These are phyloP conservation scores for Cutaneotrichosporon mucoides DNA, from an alignment of 1,284 basidiomycete species.

Conservation along the genomic window DNA sequence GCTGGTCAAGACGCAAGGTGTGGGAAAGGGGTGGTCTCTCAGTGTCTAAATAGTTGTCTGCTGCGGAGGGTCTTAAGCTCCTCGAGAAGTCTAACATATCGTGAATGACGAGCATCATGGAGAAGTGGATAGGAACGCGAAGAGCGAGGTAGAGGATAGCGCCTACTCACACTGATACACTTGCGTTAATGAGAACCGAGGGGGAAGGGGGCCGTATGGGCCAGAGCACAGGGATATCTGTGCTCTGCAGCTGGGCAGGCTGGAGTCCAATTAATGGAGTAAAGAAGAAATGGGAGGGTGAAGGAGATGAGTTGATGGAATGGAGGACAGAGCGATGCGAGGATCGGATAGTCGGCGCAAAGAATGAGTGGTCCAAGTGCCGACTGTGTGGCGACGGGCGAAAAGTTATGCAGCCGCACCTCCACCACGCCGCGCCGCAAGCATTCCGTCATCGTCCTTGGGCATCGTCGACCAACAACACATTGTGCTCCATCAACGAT, in stretches of 20 bases:
- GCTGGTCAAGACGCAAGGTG: background rate
- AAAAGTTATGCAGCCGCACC: background rate
- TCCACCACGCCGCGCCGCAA: background rate
- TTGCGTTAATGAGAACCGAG: background rate
- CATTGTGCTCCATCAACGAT: conserved; percentile 1
- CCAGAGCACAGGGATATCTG: background rate
- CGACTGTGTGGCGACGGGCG: background rate
- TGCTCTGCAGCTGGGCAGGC: no score
- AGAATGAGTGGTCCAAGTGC: background rate
- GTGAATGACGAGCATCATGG: conserved; percentile 27
- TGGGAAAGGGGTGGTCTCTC: conserved; percentile 16
- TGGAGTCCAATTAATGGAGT: no score
- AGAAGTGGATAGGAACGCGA: conserved; percentile 1
- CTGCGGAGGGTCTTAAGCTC: conserved; percentile 27
- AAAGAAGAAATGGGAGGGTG: no score
- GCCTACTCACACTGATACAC: conserved; percentile 1
- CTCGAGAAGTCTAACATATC: conserved; percentile 45
- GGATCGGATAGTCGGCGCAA: no score
- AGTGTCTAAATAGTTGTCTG: conserved; percentile 30
- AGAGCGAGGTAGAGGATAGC: background rate
- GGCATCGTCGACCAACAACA: conserved; percentile 1
- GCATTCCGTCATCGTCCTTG: background rate
- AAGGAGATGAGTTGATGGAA: no score
- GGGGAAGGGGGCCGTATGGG: background rate
- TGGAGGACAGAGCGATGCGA: no score